Evolutionary conservation across 176 grass and related monocot genomes (phyloP).

Genomic region (Tillandsia fasciculata): DNA sequence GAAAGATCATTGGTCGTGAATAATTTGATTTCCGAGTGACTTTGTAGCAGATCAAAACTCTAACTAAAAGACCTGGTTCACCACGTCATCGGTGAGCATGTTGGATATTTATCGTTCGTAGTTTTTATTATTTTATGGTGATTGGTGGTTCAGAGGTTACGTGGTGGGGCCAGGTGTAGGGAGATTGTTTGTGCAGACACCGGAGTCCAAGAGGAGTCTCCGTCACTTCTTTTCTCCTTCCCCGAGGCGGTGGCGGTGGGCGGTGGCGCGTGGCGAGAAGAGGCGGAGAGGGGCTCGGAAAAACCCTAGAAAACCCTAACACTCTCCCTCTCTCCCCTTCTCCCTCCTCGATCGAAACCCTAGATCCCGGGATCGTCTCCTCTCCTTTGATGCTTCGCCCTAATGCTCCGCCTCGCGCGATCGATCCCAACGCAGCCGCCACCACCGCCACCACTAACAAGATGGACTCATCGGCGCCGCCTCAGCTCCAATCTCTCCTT

Average conservation of each 20-base stretch:
- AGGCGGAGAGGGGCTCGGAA: not conserved
- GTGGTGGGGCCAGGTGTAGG: too few species aligned
- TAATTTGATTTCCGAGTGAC: too few species aligned
- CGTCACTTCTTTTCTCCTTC: not conserved
- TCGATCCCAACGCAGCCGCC: constrained; percentile 6
- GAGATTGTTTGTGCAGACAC: too few species aligned
- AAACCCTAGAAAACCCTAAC: not conserved
- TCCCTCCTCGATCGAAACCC: not conserved
- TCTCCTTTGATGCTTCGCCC: constrained; percentile 42
- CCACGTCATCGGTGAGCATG: too few species aligned
- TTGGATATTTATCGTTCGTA: too few species aligned
- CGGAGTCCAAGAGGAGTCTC: not conserved
- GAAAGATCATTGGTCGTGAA: too few species aligned
- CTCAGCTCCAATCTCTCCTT: constrained; percentile 7
- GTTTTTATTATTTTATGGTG: too few species aligned
- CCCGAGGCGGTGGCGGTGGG: not conserved
- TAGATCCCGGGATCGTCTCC: not conserved
- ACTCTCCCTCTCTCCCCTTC: not conserved
- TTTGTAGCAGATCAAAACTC: too few species aligned
- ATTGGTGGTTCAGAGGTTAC: too few species aligned
- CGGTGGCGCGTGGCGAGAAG: not conserved
- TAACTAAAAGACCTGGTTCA: too few species aligned
- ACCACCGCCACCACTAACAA: not conserved
- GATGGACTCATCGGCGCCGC: constrained; percentile 24
- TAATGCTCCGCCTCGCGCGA: constrained; percentile 30